Evolutionary conservation across 2,329 filamentous ascomycete genomes (phyloP).

Genomic region (Colletotrichum lini): DNA sequence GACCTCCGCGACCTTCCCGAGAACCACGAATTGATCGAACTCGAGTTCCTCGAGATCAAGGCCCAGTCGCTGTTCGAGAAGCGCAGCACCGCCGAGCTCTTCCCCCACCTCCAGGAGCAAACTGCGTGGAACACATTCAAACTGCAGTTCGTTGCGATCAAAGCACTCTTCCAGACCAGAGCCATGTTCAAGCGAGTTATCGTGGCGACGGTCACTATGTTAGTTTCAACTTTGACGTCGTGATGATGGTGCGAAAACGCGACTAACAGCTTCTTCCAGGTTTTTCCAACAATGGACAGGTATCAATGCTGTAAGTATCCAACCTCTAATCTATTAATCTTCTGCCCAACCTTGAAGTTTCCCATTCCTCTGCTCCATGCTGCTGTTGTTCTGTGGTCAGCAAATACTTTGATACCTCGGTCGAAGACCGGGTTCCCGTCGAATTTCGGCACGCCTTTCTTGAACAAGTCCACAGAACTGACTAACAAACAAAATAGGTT

Average conservation of each 20-base stretch:
- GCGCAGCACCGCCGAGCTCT: slow-evolving; percentile 75
- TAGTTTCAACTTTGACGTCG: slow-evolving; percentile 45
- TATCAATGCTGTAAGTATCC: slow-evolving; percentile 65
- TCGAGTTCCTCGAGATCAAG: slow-evolving; percentile 89
- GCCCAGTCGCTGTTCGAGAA: slow-evolving; percentile 85
- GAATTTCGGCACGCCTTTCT: accelerated
- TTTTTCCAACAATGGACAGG: slow-evolving; percentile 53
- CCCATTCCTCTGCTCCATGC: not conserved
- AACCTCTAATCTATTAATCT: not conserved
- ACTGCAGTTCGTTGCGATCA: slow-evolving; percentile 78
- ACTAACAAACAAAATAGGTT: slow-evolving; percentile 12
- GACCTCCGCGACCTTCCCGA: slow-evolving; percentile 72
- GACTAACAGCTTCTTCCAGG: not conserved
- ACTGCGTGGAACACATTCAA: slow-evolving; percentile 76
- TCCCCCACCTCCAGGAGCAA: slow-evolving; percentile 73
- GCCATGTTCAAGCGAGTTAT: slow-evolving; percentile 78
- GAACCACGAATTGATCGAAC: slow-evolving; percentile 77
- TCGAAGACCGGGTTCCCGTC: not conserved
- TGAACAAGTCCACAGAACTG: not conserved
- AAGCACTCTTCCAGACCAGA: slow-evolving; percentile 73
- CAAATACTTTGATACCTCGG: no score
- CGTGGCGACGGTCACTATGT: slow-evolving; percentile 75
- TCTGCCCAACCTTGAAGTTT: not conserved
- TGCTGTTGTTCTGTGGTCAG: no score
- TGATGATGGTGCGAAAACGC: no score